Conservation (phyloP, 257 asterid genomes). For the Lantana camara region DNA sequence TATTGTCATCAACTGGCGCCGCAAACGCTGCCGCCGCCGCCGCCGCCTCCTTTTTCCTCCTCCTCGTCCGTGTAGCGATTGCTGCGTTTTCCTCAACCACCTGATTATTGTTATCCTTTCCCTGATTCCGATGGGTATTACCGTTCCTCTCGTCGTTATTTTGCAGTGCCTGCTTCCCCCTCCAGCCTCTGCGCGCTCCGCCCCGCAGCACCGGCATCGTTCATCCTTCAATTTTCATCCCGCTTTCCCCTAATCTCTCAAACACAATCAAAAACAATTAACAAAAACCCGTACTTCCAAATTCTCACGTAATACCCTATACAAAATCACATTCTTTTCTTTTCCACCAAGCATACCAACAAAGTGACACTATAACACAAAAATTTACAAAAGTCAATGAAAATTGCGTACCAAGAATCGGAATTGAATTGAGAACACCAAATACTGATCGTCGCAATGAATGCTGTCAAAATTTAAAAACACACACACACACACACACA, state of each 20-base stretch:
- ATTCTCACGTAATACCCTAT: neutral
- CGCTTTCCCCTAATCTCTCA: constrained; percentile 32
- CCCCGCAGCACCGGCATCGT: constrained; percentile 83
- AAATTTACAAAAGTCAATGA: neutral
- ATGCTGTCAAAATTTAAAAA: constrained; percentile 20
- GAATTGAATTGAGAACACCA: constrained; percentile 18
- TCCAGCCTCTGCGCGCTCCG: constrained; percentile 76
- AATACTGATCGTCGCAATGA: constrained; percentile 34
- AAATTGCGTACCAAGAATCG: constrained; percentile 32
- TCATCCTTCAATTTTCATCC: constrained; percentile 70
- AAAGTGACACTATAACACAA: neutral
- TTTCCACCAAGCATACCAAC: neutral
- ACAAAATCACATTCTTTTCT: neutral
- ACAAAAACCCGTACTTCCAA: neutral
- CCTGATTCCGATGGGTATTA: constrained; percentile 31
- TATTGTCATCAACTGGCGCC: constrained; percentile 42
- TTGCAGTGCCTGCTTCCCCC: constrained; percentile 40
- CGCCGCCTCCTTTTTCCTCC: constrained; percentile 59
- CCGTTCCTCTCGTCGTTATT: constrained; percentile 18
- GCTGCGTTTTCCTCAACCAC: constrained; percentile 46
- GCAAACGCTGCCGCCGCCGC: constrained; percentile 54
- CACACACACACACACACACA: too few species aligned
- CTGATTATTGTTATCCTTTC: constrained; percentile 20
- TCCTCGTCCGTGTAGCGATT: constrained; percentile 62
- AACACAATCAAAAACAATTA: neutral